Conservation (phyloP, 768 basidiomycete species). For the Psilocybe subaeruginosa region DNA sequence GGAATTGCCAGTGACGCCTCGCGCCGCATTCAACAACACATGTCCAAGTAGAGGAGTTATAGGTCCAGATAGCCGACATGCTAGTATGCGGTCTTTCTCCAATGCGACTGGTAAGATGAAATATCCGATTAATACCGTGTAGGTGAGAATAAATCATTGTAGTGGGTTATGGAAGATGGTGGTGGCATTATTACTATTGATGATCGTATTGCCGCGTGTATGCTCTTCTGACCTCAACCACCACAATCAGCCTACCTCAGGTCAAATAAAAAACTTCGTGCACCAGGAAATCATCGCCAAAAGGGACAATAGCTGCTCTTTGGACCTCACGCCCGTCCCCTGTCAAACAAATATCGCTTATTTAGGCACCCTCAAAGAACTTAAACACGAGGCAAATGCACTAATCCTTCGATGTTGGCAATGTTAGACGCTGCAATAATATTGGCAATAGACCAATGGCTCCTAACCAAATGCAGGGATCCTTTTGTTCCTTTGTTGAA, state of each 20-base stretch:
- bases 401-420: background rate
- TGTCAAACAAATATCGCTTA: background rate
- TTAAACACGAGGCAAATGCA: background rate
- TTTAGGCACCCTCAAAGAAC: background rate
- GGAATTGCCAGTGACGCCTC: background rate
- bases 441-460: background rate
- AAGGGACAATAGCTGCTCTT: background rate
- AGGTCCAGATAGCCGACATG: background rate
- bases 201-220: conserved; percentile 9
- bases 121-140: no score
- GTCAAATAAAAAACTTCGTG: background rate
- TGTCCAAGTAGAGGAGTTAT: conserved; percentile 1
- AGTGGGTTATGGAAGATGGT: background rate
- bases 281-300: background rate
- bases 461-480: background rate
- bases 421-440: background rate
- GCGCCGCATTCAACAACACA: background rate
- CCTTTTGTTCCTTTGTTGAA: background rate
- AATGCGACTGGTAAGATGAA: background rate
- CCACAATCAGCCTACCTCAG: conserved; percentile 7
- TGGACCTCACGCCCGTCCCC: background rate
- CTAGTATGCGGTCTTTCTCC: background rate
- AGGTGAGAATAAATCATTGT: background rate
- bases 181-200: background rate
- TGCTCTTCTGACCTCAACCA: conserved; percentile 11